phyloP scores from a whole-genome alignment of 139 green algal genomes.

The Coelastrella sp. region DNA sequence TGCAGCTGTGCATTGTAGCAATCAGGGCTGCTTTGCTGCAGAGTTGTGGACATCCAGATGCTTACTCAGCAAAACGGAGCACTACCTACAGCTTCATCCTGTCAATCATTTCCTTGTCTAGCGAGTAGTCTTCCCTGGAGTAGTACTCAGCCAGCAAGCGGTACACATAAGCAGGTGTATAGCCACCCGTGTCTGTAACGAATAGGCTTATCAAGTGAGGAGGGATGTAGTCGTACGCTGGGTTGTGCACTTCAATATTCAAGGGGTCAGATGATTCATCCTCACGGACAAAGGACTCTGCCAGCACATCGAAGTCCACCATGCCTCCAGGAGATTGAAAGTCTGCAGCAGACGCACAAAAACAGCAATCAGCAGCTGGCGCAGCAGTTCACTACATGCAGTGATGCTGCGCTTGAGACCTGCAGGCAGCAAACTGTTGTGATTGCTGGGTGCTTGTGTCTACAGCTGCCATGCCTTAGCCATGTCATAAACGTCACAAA shows the following conservation, averaged over 20 bases:
- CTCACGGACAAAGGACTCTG: slow-evolving; percentile 58
- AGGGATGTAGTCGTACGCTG: slow-evolving; percentile 95
- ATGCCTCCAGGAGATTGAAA: slow-evolving; percentile 78
- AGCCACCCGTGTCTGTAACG: slow-evolving; percentile 84
- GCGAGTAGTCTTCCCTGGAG: slow-evolving; percentile 46
- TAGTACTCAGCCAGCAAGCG: slow-evolving; percentile 92
- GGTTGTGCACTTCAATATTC: slow-evolving; percentile 88
- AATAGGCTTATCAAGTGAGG: slow-evolving; percentile 93
- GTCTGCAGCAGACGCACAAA: slow-evolving; percentile 59
- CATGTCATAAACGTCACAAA: too few species aligned
- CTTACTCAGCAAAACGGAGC: background rate
- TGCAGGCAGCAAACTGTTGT: background rate
- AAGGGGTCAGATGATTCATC: slow-evolving; percentile 5
- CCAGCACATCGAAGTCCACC: slow-evolving; percentile 71
- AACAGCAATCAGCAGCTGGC: slow-evolving; percentile 12
- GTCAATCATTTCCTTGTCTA: slow-evolving; percentile 39
- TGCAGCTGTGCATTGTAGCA: too few species aligned
- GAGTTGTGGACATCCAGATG: background rate
- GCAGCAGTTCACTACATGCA: background rate
- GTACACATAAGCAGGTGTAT: slow-evolving; percentile 35
- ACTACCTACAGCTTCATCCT: slow-evolving; percentile 26
- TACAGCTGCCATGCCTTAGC: too few species aligned
- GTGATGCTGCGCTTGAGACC: background rate
- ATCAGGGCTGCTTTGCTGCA: background rate
- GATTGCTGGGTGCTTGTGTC: background rate